phyloP scores from a whole-genome alignment of 2,329 filamentous ascomycete genomes.

The Fusarium keratoplasticum region DNA sequence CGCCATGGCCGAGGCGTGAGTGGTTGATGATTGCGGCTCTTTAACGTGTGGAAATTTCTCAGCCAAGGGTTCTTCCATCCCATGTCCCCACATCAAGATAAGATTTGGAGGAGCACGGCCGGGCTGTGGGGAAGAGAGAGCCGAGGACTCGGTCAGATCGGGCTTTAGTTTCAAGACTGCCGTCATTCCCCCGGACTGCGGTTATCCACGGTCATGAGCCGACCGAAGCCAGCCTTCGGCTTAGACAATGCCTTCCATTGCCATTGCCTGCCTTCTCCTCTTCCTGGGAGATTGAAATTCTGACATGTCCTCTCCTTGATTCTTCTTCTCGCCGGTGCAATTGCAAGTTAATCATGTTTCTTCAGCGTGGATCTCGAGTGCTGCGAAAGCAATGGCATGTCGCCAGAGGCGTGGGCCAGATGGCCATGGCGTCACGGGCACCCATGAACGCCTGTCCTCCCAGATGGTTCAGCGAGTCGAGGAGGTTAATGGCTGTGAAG shows the following conservation, averaged over 20 bases:
- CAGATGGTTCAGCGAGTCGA: conserved; percentile 64
- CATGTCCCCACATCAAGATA: conserved; percentile 18
- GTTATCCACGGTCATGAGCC: conserved; percentile 52
- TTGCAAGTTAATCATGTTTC: conserved; percentile 60
- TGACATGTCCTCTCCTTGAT: conserved; percentile 24
- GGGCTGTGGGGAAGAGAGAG: conserved; percentile 34
- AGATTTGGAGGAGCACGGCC: conserved; percentile 33
- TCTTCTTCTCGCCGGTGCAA: conserved; percentile 33
- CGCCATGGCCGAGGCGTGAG: conserved; percentile 41
- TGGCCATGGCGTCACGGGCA: conserved; percentile 46
- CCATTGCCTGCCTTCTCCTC: conserved; percentile 28
- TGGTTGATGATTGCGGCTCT: conserved; percentile 20
- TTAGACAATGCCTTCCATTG: conserved; percentile 37
- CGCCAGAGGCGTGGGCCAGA: conserved; percentile 54
- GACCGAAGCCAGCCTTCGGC: conserved; percentile 49
- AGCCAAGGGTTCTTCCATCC: not conserved
- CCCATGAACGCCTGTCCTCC: conserved; percentile 46
- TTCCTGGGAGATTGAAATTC: conserved; percentile 28
- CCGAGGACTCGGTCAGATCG: conserved; percentile 35
- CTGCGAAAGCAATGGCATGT: conserved; percentile 64
- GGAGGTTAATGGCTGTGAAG: conserved; percentile 70
- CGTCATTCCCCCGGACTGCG: conserved; percentile 49
- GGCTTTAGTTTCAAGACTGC: conserved; percentile 35
- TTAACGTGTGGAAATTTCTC: conserved; percentile 35
- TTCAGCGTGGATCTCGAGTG: conserved; percentile 63